These are phyloP conservation scores for Trametes elegans DNA, from an alignment of 768 basidiomycete species.

Conservation along the genomic window DNA sequence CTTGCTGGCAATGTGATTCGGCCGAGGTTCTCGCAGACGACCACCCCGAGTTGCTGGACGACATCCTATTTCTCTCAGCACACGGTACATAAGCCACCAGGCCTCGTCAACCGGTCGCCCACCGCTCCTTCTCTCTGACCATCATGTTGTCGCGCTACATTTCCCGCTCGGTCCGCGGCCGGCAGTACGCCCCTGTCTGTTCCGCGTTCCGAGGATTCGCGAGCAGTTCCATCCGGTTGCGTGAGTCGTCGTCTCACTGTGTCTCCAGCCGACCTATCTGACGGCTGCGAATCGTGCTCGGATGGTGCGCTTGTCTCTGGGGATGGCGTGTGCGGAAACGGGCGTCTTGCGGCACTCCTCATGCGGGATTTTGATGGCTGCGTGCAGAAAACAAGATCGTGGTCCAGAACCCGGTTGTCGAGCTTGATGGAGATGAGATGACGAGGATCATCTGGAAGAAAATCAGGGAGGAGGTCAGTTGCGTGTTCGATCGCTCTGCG, in stretches of 20 bases:
- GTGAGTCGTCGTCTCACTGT: constrained; percentile 12
- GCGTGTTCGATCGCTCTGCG: neutral
- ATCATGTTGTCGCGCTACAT: constrained; percentile 18
- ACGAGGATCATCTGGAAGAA: constrained; percentile 99
- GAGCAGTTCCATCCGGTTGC: constrained; percentile 20
- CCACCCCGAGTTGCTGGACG: neutral
- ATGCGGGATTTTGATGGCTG: constrained; percentile 6
- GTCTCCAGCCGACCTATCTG: neutral
- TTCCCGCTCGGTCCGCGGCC: constrained; percentile 16
- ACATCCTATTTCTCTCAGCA: neutral
- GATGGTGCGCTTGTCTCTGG: neutral
- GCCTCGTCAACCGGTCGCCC: neutral
- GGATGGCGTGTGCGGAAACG: neutral
- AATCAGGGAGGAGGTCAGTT: constrained; percentile 85
- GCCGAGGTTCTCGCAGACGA: constrained; percentile 18
- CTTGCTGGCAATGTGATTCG: constrained; percentile 13
- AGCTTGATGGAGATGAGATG: constrained; percentile 99
- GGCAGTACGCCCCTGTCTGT: constrained; percentile 5
- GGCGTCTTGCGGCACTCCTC: neutral
- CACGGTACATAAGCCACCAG: constrained; percentile 9
- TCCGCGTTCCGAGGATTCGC: constrained; percentile 19
- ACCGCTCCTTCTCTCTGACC: neutral
- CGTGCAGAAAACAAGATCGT: constrained; percentile 54
- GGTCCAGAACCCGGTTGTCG: constrained; percentile 87
- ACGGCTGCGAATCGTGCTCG: neutral